Evolutionary conservation across 2,329 filamentous ascomycete species (phyloP), one percentile per base, ranked within the genome.

Genomic region (Penicillium decumbens): DNA sequence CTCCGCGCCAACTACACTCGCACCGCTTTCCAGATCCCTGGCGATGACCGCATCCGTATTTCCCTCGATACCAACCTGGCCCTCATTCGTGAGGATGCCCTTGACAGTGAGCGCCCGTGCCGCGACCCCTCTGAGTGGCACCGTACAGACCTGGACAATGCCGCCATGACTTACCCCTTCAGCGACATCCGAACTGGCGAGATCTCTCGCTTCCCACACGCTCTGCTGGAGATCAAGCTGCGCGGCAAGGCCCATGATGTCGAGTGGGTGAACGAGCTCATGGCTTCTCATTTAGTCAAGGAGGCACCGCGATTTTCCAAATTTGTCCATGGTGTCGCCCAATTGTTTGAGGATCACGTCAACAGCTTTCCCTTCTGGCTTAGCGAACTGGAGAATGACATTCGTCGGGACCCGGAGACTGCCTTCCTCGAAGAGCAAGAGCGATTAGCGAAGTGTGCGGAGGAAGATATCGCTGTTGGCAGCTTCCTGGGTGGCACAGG

Each of bases 341-440:
- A 86, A 33, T 78, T 98, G 2, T 97, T 97, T 60, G 93, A 97
- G 63, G 89, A 98, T 70, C 83, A 95, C 64, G 91, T 98, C 69
- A 97, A 97, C 73, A 91, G 83, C 55, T 84, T 97, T 64, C 93
- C 93, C 12, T 96, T 97, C 75, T 98, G 93, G 93, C 80, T 97
- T 29, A 86, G 86, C 62, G 88, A 95, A 55, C 79, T 97, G 38
- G 92, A 96, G 66, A 88, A 82, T 28, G 93, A 98, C 66, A 98
- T 98, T 65, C 85, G 92, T 59, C 89, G 88, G 66, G 91, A 97
- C 66, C 93, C 93, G 0, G 88, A 93, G 67, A 80, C 82, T 55
- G 92, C 92, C 0, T 96, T 95, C 66, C 87, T 95, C 57, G 87
- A 93, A 62, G 91, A 97, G 68, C 90, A 95, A 68, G 84, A 92